Conservation (phyloP, 1,284 basidiomycete genomes). For the Singerocomus inundabilis region DNA sequence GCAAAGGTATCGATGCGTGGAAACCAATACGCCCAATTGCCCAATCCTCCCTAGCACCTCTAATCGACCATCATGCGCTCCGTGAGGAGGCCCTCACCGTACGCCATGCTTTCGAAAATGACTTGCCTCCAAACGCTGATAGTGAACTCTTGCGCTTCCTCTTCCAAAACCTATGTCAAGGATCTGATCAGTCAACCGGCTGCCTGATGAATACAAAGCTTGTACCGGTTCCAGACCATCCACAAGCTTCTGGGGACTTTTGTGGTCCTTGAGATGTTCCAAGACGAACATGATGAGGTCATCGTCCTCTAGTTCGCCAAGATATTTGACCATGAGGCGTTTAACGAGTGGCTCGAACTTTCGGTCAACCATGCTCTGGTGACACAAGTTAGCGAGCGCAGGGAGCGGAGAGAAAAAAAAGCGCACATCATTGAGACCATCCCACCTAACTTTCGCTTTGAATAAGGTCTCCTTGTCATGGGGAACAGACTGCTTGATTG, state of each 20-base stretch:
- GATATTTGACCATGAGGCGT: slow-evolving; percentile 75
- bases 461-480: slow-evolving; percentile 73
- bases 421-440: slow-evolving; percentile 78
- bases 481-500: slow-evolving; percentile 69
- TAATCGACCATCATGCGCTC: slow-evolving; percentile 75
- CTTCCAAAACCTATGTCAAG: slow-evolving; percentile 73
- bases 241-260: slow-evolving; percentile 74
- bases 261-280: slow-evolving; percentile 85
- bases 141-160: slow-evolving; percentile 79
- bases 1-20: slow-evolving; percentile 28
- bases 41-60: slow-evolving; percentile 16
- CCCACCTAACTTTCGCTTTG: slow-evolving; percentile 82
- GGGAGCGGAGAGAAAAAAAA: slow-evolving; percentile 29
- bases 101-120: slow-evolving; percentile 88
- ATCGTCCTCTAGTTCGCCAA: slow-evolving; percentile 85
- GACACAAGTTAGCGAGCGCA: slow-evolving; percentile 3
- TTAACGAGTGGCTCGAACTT: slow-evolving; percentile 82
- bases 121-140: slow-evolving; percentile 82
- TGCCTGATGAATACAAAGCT: slow-evolving; percentile 16
- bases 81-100: slow-evolving; percentile 78
- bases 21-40: slow-evolving; percentile 16
- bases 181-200: slow-evolving; percentile 1
- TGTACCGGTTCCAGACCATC: slow-evolving; percentile 86
- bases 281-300: slow-evolving; percentile 88
- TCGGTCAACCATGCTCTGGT: slow-evolving; percentile 69